Base-by-base conservation (phyloP, 73 alveolate genomes). In the Paraurostyla sp. region DNA sequence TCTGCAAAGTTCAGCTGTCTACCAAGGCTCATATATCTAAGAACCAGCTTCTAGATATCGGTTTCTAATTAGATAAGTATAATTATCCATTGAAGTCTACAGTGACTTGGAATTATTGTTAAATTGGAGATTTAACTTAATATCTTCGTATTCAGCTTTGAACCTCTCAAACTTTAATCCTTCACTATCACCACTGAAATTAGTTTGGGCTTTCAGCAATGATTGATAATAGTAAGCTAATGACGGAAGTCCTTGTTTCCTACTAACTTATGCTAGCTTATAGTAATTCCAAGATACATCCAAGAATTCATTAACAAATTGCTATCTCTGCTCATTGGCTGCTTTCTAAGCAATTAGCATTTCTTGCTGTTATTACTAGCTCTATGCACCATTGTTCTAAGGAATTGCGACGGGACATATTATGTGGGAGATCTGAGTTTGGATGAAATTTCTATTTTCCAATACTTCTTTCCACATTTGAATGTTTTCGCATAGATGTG, bases 401-500 rank as follows among this genome's bases (percentile, higher is more conserved):
- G 69, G 69, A 51, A 40, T 18, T 43, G 11, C 6, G 58, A 23
- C 33, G 9, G 89, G 89, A 54, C 50, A 9, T 13, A 87, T 22
- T 11, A 87, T 49, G 27, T 20, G n/a, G 18, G 76, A 56, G 42
- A 87, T 69, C 32, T 87, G 73, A 2, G 48, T 15, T 9, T 38
- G 54, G 42, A 87, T 87, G 84, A 63, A 87, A 38, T 87, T 87
- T 25, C 93, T 73, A 49, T 46, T 87, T 63, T 87, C 93, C 7
- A 87, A 71, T 0, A 87, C 63, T 38, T 87, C 93, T 30, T 87
- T 87, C 93, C 93, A 87, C 84, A 87, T 69, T 29, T 41, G 11
- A 33, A 87, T 48, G 18, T 50, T 82, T 48, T 87, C 93, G 41
- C 93, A 75, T 32, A 40, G 42, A 22, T 43, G 13, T 3, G 93